phyloP scores from a whole-genome alignment of 345 rosid genomes.

The Corchorus capsularis region DNA sequence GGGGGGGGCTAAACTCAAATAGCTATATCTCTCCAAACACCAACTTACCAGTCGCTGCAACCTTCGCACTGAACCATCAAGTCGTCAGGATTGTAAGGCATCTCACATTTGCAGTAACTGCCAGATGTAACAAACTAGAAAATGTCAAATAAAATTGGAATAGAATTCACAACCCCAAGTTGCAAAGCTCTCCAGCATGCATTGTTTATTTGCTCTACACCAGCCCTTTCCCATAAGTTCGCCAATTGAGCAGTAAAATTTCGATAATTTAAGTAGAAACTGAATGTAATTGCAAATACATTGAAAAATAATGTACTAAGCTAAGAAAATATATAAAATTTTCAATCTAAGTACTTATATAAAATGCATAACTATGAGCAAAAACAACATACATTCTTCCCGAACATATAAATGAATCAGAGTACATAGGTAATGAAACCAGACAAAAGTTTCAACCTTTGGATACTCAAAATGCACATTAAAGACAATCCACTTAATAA shows the following conservation, averaged over 20 bases:
- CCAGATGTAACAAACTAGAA: slow-evolving; percentile 20
- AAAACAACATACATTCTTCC: neutral
- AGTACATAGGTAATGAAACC: neutral
- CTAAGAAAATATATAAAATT: neutral
- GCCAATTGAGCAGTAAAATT: neutral
- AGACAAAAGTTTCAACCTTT: neutral
- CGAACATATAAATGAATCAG: slow-evolving; percentile 3
- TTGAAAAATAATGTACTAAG: neutral
- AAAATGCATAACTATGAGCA: neutral
- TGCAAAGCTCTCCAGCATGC: neutral
- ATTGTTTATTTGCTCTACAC: neutral
- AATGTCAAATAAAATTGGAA: neutral
- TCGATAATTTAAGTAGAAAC: neutral
- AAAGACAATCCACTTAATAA: neutral
- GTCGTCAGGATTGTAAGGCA: slow-evolving; percentile 99
- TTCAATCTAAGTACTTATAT: neutral
- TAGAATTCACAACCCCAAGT: neutral
- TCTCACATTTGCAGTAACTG: slow-evolving; percentile 98
- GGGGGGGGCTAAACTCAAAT: slow-evolving; percentile 5
- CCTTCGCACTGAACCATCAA: slow-evolving; percentile 96
- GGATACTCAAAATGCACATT: neutral
- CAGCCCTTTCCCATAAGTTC: neutral
- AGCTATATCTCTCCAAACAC: neutral
- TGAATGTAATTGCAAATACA: neutral
- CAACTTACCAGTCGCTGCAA: slow-evolving; percentile 85